A percentile compares a stretch with the other conserved stretches of the same genome.
Evolutionary conservation across 441 rosid genomes (phyloP).

Genomic region (Pelargonium fulgidum): DNA sequence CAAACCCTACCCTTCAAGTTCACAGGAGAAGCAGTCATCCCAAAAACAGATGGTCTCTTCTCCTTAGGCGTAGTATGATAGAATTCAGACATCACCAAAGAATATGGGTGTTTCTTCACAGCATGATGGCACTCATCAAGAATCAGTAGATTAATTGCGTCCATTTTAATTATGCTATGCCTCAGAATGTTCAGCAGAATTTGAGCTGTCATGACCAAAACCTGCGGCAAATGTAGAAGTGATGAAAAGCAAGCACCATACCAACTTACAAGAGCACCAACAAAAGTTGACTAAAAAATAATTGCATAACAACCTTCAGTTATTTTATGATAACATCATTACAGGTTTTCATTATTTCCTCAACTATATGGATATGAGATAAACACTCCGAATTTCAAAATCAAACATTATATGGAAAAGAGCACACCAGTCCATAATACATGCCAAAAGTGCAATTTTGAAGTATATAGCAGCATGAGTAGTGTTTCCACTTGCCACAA

Average conservation of each 20-base stretch:
- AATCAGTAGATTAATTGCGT: slow-evolving; percentile 76
- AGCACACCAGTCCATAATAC: neutral
- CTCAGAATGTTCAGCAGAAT: slow-evolving; percentile 89
- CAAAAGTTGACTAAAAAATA: neutral
- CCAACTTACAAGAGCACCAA: slow-evolving; percentile 1
- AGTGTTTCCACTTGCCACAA: no score
- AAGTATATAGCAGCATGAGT: no score
- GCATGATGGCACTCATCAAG: slow-evolving; percentile 99
- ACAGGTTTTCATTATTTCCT: neutral
- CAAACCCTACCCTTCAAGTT: slow-evolving; percentile 69
- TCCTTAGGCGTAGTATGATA: slow-evolving; percentile 90
- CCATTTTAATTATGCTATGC: slow-evolving; percentile 97
- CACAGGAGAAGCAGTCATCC: slow-evolving; percentile 99
- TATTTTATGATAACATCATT: neutral
- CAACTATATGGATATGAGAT: neutral
- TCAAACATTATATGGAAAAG: neutral
- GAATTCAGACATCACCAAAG: slow-evolving; percentile 97
- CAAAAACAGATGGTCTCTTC: slow-evolving; percentile 90
- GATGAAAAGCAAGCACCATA: slow-evolving; percentile 4
- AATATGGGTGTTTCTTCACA: slow-evolving; percentile 98
- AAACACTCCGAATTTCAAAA: neutral
- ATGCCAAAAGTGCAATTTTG: no score
- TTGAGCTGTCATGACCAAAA: slow-evolving; percentile 98
- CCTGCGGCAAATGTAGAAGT: slow-evolving; percentile 33
- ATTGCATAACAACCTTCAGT: neutral